A percentile compares a stretch with the other conserved stretches of the same genome.
phyloP scores from a whole-genome alignment of 331 rosid species.

The Acacia pycnantha region DNA sequence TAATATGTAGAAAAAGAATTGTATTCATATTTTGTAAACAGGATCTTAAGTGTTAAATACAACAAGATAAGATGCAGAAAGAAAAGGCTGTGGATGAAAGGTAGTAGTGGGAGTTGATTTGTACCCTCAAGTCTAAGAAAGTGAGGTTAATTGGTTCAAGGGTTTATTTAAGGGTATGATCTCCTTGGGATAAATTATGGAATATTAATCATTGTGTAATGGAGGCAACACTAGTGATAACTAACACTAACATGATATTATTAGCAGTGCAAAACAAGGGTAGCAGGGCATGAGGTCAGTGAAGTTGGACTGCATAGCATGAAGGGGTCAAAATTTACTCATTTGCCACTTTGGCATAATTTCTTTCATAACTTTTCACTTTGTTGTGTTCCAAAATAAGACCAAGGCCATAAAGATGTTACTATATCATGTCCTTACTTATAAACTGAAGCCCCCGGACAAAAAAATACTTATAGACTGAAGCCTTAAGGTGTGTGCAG shows the following conservation, averaged over 20 bases:
- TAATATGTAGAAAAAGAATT: too few relatives aligned
- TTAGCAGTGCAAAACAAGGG: background rate
- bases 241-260: background rate
- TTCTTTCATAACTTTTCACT: too few relatives aligned
- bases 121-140: too few relatives aligned
- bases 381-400: background rate
- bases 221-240: background rate
- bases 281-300: background rate
- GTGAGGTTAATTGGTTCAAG: too few relatives aligned
- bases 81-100: too few relatives aligned
- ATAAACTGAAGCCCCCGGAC: background rate
- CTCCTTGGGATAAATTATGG: too few relatives aligned
- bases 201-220: background rate
- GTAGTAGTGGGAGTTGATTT: too few relatives aligned
- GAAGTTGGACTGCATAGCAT: background rate
- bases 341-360: background rate
- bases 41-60: too few relatives aligned
- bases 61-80: too few relatives aligned
- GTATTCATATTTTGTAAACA: too few relatives aligned
- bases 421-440: background rate
- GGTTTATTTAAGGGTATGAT: too few relatives aligned
- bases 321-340: conserved; percentile 6
- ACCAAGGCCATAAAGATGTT: background rate
- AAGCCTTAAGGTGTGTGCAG: background rate
- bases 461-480: background rate